Conservation (phyloP, 306 rosid genomes). For the Phaseolus lunatus region DNA sequence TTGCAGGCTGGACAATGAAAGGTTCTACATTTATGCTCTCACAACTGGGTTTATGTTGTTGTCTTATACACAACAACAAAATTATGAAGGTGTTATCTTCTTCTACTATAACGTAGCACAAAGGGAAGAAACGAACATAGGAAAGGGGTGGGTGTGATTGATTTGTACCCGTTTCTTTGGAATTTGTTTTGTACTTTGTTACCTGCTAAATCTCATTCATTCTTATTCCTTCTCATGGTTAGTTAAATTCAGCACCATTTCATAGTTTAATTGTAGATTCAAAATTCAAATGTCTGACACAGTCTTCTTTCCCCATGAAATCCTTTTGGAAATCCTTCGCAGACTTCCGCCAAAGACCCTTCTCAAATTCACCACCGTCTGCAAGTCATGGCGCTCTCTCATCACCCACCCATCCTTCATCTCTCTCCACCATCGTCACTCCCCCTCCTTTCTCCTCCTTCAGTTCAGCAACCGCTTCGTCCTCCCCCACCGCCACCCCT, state of each 20-base stretch:
- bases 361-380: slow-evolving; percentile 31
- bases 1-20: too few relatives aligned
- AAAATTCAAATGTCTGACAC: slow-evolving; percentile 5
- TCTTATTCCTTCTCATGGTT: background rate
- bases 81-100: too few relatives aligned
- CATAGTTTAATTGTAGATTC: background rate
- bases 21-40: too few relatives aligned
- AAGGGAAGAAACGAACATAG: too few relatives aligned
- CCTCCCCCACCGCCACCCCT: background rate
- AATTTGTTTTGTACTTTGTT: too few relatives aligned
- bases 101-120: too few relatives aligned
- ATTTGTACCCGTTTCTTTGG: too few relatives aligned
- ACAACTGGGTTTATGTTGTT: too few relatives aligned
- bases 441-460: slow-evolving; percentile 20
- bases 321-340: slow-evolving; percentile 6
- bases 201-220: too few relatives aligned
- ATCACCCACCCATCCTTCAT: slow-evolving; percentile 36
- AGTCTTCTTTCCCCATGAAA: slow-evolving; percentile 6
- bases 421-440: slow-evolving; percentile 13
- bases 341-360: slow-evolving; percentile 26
- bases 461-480: slow-evolving; percentile 5
- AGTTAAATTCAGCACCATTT: background rate
- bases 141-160: too few relatives aligned
- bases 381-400: slow-evolving; percentile 41
- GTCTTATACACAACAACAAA: too few relatives aligned